phyloP scores from a whole-genome alignment of 192 early-diverging fungal species.

The Entomortierella lignicola region DNA sequence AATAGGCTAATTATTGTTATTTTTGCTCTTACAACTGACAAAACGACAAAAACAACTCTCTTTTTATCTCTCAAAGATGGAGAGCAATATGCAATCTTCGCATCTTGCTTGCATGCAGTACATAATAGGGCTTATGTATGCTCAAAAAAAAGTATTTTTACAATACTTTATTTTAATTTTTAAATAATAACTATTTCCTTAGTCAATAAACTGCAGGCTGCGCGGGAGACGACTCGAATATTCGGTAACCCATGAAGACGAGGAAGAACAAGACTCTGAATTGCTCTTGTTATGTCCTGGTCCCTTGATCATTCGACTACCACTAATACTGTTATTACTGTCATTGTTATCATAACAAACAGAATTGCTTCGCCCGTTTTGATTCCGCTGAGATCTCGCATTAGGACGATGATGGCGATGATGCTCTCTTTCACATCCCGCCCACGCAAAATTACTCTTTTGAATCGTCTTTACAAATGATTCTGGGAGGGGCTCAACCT shows the following conservation, averaged over 20 bases:
- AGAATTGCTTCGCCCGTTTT: not conserved
- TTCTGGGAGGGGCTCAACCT: slow-evolving; percentile 44
- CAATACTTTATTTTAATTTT: no score
- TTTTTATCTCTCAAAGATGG: no score
- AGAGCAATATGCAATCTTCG: no score
- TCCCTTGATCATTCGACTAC: not conserved
- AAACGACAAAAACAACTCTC: no score
- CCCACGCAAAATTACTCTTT: slow-evolving; percentile 22
- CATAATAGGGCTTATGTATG: no score
- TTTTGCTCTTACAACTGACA: no score
- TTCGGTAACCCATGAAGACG: slow-evolving; percentile 34
- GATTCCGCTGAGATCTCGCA: slow-evolving; percentile 1
- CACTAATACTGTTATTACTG: not conserved
- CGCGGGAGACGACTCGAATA: slow-evolving; percentile 45
- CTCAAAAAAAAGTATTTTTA: no score
- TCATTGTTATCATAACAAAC: not conserved
- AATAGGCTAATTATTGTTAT: no score
- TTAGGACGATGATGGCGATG: slow-evolving; percentile 4
- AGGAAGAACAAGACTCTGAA: no score
- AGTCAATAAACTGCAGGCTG: slow-evolving; percentile 50
- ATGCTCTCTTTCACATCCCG: slow-evolving; percentile 27
- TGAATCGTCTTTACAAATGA: slow-evolving; percentile 43
- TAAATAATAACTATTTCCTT: no score
- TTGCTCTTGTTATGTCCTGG: slow-evolving; percentile 10
- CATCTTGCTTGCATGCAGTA: no score